Evolutionary conservation across 305 asterid genomes (phyloP).

Genomic region (Fraxinus angustifolia): DNA sequence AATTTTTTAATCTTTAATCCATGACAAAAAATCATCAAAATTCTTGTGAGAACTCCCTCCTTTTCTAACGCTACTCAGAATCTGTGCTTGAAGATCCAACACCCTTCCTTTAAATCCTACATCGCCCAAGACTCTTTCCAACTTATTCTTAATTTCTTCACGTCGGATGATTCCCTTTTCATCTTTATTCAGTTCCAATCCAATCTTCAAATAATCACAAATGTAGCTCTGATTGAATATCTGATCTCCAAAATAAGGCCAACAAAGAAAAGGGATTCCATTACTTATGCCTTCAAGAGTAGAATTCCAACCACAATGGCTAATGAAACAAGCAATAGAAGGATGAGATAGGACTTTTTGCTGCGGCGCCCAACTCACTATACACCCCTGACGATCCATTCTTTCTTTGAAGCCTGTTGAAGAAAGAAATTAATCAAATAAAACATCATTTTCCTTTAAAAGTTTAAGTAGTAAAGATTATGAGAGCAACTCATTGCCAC

Average conservation of each 20-base stretch:
- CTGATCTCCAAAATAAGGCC: conserved; percentile 44
- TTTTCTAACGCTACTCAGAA: conserved; percentile 10
- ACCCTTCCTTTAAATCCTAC: conserved; percentile 23
- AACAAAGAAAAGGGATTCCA: conserved; percentile 41
- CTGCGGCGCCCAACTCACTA: conserved; percentile 37
- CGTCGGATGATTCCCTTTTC: conserved; percentile 17
- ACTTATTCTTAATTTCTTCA: conserved; percentile 27
- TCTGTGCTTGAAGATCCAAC: conserved; percentile 21
- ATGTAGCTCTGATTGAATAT: conserved; percentile 32
- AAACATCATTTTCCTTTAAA: background rate
- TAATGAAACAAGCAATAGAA: conserved; percentile 36
- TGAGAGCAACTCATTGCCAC: background rate
- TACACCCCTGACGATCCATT: conserved; percentile 30
- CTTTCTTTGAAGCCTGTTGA: background rate
- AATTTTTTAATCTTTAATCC: conserved; percentile 21
- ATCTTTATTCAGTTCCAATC: conserved; percentile 23
- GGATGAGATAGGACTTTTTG: conserved; percentile 39
- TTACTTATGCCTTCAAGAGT: conserved; percentile 34
- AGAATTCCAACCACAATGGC: conserved; percentile 51
- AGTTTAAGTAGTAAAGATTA: background rate
- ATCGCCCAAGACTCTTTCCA: conserved; percentile 24
- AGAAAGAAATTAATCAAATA: background rate
- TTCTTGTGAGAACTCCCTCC: conserved; percentile 25
- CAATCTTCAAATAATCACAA: conserved; percentile 37
- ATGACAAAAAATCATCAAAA: conserved; percentile 15